Percentiles rank a stretch among this genome's conserved stretches.
phyloP scores from a whole-genome alignment of 2,329 filamentous ascomycete species.

The Fusarium humuli region DNA sequence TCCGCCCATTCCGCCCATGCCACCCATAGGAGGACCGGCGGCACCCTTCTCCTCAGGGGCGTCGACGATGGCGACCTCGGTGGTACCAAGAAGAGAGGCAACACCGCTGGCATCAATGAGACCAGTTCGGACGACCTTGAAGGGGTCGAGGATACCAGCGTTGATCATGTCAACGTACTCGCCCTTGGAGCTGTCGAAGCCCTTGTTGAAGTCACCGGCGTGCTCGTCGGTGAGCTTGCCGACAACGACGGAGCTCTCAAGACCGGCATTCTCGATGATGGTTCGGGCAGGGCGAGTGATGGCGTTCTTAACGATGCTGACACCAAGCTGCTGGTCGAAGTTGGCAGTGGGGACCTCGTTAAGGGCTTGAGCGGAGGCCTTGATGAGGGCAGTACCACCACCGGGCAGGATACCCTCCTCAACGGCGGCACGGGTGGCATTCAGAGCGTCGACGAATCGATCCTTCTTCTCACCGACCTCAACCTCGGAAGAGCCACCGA shows the following conservation, averaged over 20 bases:
- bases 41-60: constrained; percentile 91
- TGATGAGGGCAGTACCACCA: constrained; percentile 97
- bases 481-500: constrained; percentile 96
- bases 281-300: constrained; percentile 95
- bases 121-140: constrained; percentile 99
- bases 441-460: constrained; percentile 97
- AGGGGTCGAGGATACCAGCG: constrained; percentile 96
- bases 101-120: constrained; percentile 96
- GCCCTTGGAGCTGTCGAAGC: constrained; percentile 95
- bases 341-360: constrained; percentile 86
- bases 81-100: constrained; percentile 95
- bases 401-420: constrained; percentile 99
- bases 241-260: constrained; percentile 95
- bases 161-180: constrained; percentile 99
- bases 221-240: constrained; percentile 98
- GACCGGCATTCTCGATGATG: constrained; percentile 97
- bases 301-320: constrained; percentile 96
- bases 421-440: constrained; percentile 96
- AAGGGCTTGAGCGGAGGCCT: constrained; percentile 92
- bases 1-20: constrained; percentile 73
- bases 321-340: constrained; percentile 99
- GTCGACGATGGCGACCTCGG: constrained; percentile 97
- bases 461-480: constrained; percentile 99
- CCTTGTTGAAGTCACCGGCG: constrained; percentile 94
- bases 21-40: constrained; percentile 69